A percentile compares a stretch with the other conserved stretches of the same genome.
phyloP scores from a whole-genome alignment of 2,329 filamentous ascomycete species.

The Elsinoe batatas region DNA sequence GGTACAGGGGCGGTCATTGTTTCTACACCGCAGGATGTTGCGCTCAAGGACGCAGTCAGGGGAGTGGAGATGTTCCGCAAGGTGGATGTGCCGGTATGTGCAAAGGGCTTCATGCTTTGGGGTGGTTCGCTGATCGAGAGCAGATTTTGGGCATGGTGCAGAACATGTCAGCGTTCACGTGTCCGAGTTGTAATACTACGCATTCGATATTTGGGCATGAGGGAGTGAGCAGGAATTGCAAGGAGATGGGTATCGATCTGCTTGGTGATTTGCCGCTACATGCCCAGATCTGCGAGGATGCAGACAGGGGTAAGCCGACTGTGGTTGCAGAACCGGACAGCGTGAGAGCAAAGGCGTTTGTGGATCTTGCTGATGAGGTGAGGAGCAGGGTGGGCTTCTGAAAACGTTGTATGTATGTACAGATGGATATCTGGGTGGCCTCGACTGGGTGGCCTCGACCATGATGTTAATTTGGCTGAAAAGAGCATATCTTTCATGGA shows the following conservation, averaged over 20 bases:
- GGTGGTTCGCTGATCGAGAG: neutral
- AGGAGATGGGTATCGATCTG: constrained; percentile 63
- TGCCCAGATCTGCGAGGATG: constrained; percentile 75
- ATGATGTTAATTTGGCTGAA: too few species aligned
- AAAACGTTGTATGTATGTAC: neutral
- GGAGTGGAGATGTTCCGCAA: constrained; percentile 90
- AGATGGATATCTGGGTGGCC: neutral
- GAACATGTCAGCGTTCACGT: constrained; percentile 81
- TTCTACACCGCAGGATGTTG: constrained; percentile 87
- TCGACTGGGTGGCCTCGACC: too few species aligned
- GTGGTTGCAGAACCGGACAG: constrained; percentile 77
- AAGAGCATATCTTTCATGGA: too few species aligned
- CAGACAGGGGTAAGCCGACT: constrained; percentile 77
- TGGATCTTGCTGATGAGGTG: constrained; percentile 27
- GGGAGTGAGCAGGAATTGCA: constrained; percentile 56
- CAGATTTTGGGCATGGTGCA: constrained; percentile 72
- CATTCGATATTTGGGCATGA: constrained; percentile 31
- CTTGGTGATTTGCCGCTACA: constrained; percentile 85
- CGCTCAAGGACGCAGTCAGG: constrained; percentile 82
- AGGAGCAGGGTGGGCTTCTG: constrained; percentile 15
- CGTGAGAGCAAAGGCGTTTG: constrained; percentile 60
- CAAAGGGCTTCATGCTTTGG: neutral
- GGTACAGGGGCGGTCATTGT: constrained; percentile 67
- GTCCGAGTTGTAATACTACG: constrained; percentile 46
- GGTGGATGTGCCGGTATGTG: constrained; percentile 56